Evolutionary conservation across 1,284 basidiomycete species (phyloP).

Genomic region (Sparassis latifolia): DNA sequence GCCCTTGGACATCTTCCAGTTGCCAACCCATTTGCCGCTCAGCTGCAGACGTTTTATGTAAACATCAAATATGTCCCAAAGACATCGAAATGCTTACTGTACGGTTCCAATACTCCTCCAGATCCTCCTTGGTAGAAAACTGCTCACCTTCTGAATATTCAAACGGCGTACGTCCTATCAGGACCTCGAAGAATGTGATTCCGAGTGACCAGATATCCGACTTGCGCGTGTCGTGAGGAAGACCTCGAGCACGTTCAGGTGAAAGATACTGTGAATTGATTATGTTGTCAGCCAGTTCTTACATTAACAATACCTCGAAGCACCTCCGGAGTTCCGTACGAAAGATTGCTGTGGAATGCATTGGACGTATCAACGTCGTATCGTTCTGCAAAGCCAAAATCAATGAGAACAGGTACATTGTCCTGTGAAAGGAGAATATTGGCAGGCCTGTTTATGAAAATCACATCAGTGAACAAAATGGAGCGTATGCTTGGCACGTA

Average conservation of each 20-base stretch:
- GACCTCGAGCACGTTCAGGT: constrained; percentile 80
- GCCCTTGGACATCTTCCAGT: constrained; percentile 63
- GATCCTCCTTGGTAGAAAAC: constrained; percentile 74
- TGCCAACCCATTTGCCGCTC: constrained; percentile 80
- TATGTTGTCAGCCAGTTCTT: neutral
- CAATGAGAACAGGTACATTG: constrained; percentile 78
- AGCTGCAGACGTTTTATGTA: constrained; percentile 26
- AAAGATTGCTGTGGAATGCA: constrained; percentile 77
- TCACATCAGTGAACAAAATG: neutral
- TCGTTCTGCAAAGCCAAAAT: constrained; percentile 88
- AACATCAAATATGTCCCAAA: neutral
- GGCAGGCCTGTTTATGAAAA: constrained; percentile 52
- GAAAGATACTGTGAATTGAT: constrained; percentile 65
- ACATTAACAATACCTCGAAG: constrained; percentile 6
- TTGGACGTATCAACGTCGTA: constrained; percentile 55
- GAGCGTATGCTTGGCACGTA: constrained; percentile 29
- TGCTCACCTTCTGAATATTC: constrained; percentile 78
- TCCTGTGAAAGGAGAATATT: constrained; percentile 78
- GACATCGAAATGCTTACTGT: constrained; percentile 42
- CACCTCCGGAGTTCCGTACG: constrained; percentile 88
- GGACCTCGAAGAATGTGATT: constrained; percentile 88
- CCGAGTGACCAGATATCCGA: constrained; percentile 92
- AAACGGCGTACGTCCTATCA: constrained; percentile 87
- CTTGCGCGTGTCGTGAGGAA: constrained; percentile 86
- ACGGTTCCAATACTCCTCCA: constrained; percentile 79